phyloP scores from a whole-genome alignment of 2,329 filamentous ascomycete species.

The Aspergillus sp. region DNA sequence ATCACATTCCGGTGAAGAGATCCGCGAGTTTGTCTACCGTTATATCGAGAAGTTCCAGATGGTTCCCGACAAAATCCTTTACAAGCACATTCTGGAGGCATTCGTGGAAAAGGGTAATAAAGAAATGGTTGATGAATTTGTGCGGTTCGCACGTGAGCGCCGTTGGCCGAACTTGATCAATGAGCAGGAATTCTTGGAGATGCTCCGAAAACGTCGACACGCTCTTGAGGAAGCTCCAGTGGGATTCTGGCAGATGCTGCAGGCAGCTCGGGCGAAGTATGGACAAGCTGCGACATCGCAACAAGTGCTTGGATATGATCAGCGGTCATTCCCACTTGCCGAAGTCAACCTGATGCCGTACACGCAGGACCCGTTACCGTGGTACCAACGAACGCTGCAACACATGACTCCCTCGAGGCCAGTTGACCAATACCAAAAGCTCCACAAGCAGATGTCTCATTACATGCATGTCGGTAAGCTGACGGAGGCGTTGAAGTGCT shows the following conservation, averaged over 20 bases:
- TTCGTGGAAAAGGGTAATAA: constrained; percentile 41
- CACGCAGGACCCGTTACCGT: constrained; percentile 22
- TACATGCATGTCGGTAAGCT: constrained; percentile 40
- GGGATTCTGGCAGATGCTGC: constrained; percentile 45
- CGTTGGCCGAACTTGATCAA: constrained; percentile 38
- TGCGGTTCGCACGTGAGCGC: constrained; percentile 30
- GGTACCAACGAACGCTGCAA: constrained; percentile 36
- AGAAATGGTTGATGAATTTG: constrained; percentile 34
- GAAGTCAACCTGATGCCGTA: constrained; percentile 30
- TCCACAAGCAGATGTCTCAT: constrained; percentile 41
- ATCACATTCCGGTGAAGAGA: constrained; percentile 35
- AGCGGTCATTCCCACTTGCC: constrained; percentile 29
- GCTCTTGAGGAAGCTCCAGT: constrained; percentile 37
- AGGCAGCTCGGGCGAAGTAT: constrained; percentile 38
- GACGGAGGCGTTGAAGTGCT: constrained; percentile 33
- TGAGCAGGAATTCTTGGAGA: constrained; percentile 32
- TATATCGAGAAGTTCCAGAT: constrained; percentile 40
- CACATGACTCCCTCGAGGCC: constrained; percentile 30
- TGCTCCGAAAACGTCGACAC: constrained; percentile 38
- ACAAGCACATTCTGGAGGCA: constrained; percentile 43
- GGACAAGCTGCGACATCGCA: constrained; percentile 34
- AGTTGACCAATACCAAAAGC: constrained; percentile 35
- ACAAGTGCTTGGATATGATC: constrained; percentile 40
- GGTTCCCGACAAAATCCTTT: constrained; percentile 41
- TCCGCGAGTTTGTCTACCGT: constrained; percentile 38